Percentiles rank a stretch among this genome's conserved stretches.
Evolutionary conservation across 805 yeast species (phyloP).

Genomic region (Phaffomyces thermotolerans): DNA sequence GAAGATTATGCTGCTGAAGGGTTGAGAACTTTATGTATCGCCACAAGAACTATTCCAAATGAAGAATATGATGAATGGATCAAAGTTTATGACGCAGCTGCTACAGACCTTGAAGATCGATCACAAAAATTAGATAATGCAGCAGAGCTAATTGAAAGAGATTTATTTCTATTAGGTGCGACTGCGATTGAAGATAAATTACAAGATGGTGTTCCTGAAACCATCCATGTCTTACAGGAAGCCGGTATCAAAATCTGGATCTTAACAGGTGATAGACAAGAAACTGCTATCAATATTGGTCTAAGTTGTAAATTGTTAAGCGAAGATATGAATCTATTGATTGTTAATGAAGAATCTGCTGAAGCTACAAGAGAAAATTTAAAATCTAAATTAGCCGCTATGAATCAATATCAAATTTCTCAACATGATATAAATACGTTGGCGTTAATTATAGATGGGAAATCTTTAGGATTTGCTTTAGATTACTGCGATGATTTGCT

Average conservation of each 20-base stretch:
- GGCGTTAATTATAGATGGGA: slow-evolving; percentile 92
- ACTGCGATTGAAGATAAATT: slow-evolving; percentile 97
- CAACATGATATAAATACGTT: slow-evolving; percentile 66
- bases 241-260: slow-evolving; percentile 99
- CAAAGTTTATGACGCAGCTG: slow-evolving; percentile 60
- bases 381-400: slow-evolving; percentile 66
- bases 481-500: slow-evolving; percentile 77
- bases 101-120: slow-evolving; percentile 74
- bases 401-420: slow-evolving; percentile 57
- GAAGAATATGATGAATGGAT: slow-evolving; percentile 74
- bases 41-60: slow-evolving; percentile 72
- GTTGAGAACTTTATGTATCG: slow-evolving; percentile 87
- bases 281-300: slow-evolving; percentile 96
- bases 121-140: slow-evolving; percentile 72
- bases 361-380: slow-evolving; percentile 73
- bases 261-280: slow-evolving; percentile 96
- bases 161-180: slow-evolving; percentile 81
- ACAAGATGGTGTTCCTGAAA: slow-evolving; percentile 98
- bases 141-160: slow-evolving; percentile 81
- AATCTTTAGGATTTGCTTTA: slow-evolving; percentile 78
- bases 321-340: slow-evolving; percentile 91
- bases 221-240: slow-evolving; percentile 87
- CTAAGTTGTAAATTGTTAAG: slow-evolving; percentile 92
- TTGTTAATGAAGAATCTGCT: slow-evolving; percentile 79
- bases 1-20: slow-evolving; percentile 98